Evolutionary conservation across 257 asterid genomes (phyloP), one percentile per base, ranked within the genome.

Genomic region (Gentiana macrophylla): DNA sequence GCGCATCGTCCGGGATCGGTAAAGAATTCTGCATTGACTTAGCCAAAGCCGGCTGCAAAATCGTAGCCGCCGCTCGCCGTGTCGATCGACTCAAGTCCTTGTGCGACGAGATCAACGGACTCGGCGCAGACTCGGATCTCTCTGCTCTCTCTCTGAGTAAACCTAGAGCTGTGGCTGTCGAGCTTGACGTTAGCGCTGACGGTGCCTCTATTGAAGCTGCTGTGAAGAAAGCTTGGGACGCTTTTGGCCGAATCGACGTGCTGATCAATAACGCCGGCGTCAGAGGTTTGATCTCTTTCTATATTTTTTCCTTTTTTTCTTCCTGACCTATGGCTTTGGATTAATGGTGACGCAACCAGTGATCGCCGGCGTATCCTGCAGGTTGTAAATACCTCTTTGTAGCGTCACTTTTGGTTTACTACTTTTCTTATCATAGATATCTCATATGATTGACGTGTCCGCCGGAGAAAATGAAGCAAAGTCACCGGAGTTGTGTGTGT

Each of bases 1-100:
- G 95, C 45, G 88, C 97, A 1, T 88, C 97, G 1, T 80, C 95
- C 5, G 97, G 24, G 24, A 24, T 24, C 24, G 24, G 24, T 24
- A 24, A 24, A 24, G 24, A 24, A 0, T 24, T 24, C 67, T 82
- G 91, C 65, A 59, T 85, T 45, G 84, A 88, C 56, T 64, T 88
- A 8, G 82, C 83, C 35, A 71, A 65, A 62, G 83, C 81, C 49
- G 95, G 97, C 56, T 88, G 95, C 79, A 77, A 63, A 64, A 63
- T 85, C 49, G 32, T 88, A 5, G 91, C 86, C 58, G 82, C 91
- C 0, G 95, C 97, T 37, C 81, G 97, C 8, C 69, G 91, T 6
- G 37, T 66, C 41, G 81, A 83, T 46, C 79, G 74, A 11, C 65
- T 80, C 0, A 67, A 71, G 51, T 77, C 81, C 2, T 84, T 86